Percentiles rank a stretch among this genome's conserved stretches.
Conservation (phyloP, 2,329 filamentous ascomycete species). For the Westerdykella aurantiaca region DNA sequence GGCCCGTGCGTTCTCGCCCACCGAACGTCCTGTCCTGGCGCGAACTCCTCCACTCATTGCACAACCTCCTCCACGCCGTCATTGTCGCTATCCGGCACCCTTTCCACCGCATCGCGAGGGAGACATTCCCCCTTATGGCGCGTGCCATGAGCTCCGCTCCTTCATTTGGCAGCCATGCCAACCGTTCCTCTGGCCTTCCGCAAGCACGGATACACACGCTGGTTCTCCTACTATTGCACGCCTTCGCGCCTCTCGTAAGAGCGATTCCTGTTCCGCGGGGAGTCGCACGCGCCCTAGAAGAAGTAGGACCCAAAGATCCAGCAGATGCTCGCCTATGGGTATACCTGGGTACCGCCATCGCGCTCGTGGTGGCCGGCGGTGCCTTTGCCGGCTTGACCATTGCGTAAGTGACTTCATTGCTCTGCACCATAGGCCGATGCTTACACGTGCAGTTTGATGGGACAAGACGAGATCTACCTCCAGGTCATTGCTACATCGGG, state of each 20-base stretch:
- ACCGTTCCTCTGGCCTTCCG: constrained; percentile 9
- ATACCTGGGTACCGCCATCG: constrained; percentile 70
- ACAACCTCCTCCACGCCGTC: neutral
- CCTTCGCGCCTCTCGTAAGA: constrained; percentile 28
- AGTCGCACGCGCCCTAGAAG: constrained; percentile 16
- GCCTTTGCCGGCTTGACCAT: constrained; percentile 93
- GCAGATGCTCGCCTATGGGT: constrained; percentile 68
- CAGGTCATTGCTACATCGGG: constrained; percentile 87
- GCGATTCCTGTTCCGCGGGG: constrained; percentile 30
- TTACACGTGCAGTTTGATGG: constrained; percentile 51
- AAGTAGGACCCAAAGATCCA: constrained; percentile 31
- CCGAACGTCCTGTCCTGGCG: neutral
- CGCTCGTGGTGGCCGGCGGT: constrained; percentile 79
- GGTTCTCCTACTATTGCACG: constrained; percentile 26
- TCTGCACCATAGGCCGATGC: constrained; percentile 3
- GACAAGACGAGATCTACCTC: constrained; percentile 89
- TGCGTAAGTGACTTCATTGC: constrained; percentile 51
- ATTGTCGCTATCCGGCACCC: neutral
- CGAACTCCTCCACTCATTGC: constrained; percentile 1
- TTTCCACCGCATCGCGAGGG: constrained; percentile 3
- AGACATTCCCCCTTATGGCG: constrained; percentile 18
- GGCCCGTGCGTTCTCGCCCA: neutral
- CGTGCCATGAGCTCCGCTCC: constrained; percentile 24
- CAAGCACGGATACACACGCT: constrained; percentile 31
- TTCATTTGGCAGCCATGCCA: constrained; percentile 1